Conservation (phyloP, 306 rosid species). For the Trichosanthes cucumerina region DNA sequence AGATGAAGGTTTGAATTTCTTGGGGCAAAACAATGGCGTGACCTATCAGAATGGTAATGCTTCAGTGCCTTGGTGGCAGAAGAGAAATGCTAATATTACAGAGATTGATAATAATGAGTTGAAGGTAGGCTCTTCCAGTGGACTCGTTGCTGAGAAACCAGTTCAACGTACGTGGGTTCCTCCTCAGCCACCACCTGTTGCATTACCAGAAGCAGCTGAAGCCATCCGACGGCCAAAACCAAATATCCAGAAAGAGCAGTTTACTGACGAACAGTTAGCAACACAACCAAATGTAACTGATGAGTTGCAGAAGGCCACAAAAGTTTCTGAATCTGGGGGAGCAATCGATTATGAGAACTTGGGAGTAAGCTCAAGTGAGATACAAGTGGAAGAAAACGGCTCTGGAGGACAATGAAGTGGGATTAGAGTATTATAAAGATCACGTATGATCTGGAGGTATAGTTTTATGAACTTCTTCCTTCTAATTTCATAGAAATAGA, state of each 20-base stretch:
- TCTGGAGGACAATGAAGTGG: not conserved
- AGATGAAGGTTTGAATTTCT: slow-evolving; percentile 26
- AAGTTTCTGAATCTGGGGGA: slow-evolving; percentile 47
- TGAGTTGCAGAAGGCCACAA: slow-evolving; percentile 35
- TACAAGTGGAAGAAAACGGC: slow-evolving; percentile 20
- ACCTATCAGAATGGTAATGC: slow-evolving; percentile 34
- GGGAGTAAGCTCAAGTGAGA: slow-evolving; percentile 35
- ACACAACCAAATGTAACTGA: slow-evolving; percentile 33
- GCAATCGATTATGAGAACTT: slow-evolving; percentile 25
- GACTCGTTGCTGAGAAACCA: slow-evolving; percentile 16
- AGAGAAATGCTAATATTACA: slow-evolving; percentile 47
- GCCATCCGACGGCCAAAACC: slow-evolving; percentile 84
- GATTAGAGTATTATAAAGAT: not conserved
- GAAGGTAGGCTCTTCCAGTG: slow-evolving; percentile 32
- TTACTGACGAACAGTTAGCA: slow-evolving; percentile 30
- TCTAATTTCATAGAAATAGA: not conserved
- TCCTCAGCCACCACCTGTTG: slow-evolving; percentile 89
- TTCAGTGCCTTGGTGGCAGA: slow-evolving; percentile 65
- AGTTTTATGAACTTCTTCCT: not conserved
- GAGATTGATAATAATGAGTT: slow-evolving; percentile 49
- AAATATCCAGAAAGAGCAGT: slow-evolving; percentile 40
- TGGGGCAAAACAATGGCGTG: slow-evolving; percentile 30
- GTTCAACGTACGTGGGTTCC: slow-evolving; percentile 76
- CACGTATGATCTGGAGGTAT: not conserved
- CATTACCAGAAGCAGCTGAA: slow-evolving; percentile 79